Conservation (phyloP, 768 basidiomycete genomes). For the Phylloporus arenicola region DNA sequence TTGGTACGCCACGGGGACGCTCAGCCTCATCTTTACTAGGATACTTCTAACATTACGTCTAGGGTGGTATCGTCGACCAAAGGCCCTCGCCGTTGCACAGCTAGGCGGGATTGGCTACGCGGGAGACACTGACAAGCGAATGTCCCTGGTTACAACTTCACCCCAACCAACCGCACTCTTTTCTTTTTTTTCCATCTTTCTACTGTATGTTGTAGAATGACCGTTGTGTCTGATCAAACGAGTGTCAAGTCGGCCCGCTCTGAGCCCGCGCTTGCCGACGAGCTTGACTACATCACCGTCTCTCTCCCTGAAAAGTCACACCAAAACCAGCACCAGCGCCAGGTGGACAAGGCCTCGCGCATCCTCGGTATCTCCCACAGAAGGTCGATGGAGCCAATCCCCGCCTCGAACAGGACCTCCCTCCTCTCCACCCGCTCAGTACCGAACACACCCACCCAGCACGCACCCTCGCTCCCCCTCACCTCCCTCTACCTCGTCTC, state of each 20-base stretch:
- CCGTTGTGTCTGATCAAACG: not conserved
- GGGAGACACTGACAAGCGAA: conserved; percentile 49
- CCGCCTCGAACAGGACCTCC: conserved; percentile 68
- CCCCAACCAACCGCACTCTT: too few species aligned
- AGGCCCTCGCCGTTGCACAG: too few species aligned
- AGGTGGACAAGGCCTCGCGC: conserved; percentile 71
- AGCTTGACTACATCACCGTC: conserved; percentile 69
- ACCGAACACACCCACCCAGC: conserved; percentile 47
- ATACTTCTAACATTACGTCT: too few species aligned
- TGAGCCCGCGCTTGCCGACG: conserved; percentile 50
- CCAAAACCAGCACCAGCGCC: conserved; percentile 24
- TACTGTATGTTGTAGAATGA: not conserved
- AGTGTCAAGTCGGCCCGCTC: not conserved
- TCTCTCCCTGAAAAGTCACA: conserved; percentile 14
- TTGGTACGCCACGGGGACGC: conserved; percentile 16
- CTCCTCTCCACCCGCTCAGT: conserved; percentile 62
- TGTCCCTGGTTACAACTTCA: not conserved
- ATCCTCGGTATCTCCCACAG: conserved; percentile 72
- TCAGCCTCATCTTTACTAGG: not conserved
- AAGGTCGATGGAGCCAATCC: conserved; percentile 80
- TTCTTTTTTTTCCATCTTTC: not conserved
- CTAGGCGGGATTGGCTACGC: too few species aligned
- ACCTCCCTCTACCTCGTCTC: conserved; percentile 84
- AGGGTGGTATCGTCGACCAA: too few species aligned
- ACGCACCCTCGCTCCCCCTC: conserved; percentile 66